phyloP scores from a whole-genome alignment of 306 rosid genomes.

The Dryas drummondii region DNA sequence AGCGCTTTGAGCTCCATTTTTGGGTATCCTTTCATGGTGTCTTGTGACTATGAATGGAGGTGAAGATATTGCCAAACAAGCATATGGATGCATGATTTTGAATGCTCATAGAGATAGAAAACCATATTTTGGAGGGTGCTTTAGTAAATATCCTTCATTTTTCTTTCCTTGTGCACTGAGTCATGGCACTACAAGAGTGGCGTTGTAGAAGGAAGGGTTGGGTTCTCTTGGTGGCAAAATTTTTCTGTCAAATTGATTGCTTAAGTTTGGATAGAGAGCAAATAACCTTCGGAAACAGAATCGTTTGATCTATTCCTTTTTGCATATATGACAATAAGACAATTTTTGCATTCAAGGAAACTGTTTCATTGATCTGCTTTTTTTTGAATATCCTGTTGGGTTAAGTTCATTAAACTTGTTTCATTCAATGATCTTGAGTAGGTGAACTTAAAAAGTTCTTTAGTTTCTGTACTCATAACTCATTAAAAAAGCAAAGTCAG shows the following conservation, averaged over 20 bases:
- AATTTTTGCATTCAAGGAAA: not conserved
- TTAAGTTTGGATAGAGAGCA: not conserved
- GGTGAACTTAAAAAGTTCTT: not conserved
- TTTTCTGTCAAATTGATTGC: not conserved
- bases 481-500: no score
- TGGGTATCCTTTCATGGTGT: not conserved
- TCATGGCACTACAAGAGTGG: not conserved
- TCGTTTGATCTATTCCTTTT: no score
- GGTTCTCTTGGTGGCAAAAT: not conserved
- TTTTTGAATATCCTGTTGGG: no score
- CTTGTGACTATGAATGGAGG: not conserved
- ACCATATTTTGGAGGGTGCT: no score
- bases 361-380: not conserved
- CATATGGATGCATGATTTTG: not conserved
- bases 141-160: not conserved
- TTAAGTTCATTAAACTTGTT: not conserved
- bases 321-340: not conserved
- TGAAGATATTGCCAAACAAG: not conserved
- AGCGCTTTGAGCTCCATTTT: not conserved
- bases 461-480: not conserved
- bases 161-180: not conserved
- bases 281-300: not conserved
- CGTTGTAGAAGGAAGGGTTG: not conserved
- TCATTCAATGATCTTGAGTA: not conserved
- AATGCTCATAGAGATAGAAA: not conserved